A percentile compares a stretch with the other conserved stretches of the same genome.
Evolutionary conservation across 106 monocot genomes (phyloP).

Genomic region (Allium sativum): DNA sequence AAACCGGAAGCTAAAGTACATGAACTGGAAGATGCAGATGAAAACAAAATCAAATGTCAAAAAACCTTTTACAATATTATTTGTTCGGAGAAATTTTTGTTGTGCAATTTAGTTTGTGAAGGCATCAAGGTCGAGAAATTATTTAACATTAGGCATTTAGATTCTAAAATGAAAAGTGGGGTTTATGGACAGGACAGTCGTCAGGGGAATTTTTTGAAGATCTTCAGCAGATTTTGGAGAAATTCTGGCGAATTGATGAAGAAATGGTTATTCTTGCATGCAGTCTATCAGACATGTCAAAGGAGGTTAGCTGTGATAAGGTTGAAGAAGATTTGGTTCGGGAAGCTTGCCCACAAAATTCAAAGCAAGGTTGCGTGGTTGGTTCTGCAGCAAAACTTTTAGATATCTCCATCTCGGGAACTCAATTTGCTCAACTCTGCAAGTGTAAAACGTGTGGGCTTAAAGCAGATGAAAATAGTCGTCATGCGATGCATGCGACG

Average conservation of each 20-base stretch:
- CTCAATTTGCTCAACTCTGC: constrained; percentile 29
- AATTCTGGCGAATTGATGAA: constrained; percentile 45
- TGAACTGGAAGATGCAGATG: constrained; percentile 9
- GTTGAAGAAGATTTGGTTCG: constrained; percentile 19
- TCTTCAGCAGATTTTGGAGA: constrained; percentile 70
- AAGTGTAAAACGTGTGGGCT: constrained; percentile 52
- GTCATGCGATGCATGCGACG: constrained; percentile 77
- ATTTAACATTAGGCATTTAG: constrained; percentile 40
- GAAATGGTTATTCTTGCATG: constrained; percentile 58
- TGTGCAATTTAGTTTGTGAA: constrained; percentile 62
- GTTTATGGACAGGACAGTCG: constrained; percentile 38
- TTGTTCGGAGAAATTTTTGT: constrained; percentile 54
- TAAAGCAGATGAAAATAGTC: constrained; percentile 23
- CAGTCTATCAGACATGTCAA: constrained; percentile 44
- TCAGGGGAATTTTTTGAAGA: constrained; percentile 44
- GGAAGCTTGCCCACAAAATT: constrained; percentile 19
- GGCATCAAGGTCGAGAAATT: constrained; percentile 22
- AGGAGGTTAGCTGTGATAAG: constrained; percentile 26
- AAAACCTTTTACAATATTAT: constrained; percentile 47
- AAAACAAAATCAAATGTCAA: constrained; percentile 42
- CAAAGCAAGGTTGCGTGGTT: constrained; percentile 16
- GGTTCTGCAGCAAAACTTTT: constrained; percentile 26
- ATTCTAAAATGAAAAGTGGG: constrained; percentile 53
- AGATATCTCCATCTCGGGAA: constrained; percentile 24
- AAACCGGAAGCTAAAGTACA: constrained; percentile 5